Evolutionary conservation across 106 monocot species (phyloP).

Genomic region (Vanilla planifolia): DNA sequence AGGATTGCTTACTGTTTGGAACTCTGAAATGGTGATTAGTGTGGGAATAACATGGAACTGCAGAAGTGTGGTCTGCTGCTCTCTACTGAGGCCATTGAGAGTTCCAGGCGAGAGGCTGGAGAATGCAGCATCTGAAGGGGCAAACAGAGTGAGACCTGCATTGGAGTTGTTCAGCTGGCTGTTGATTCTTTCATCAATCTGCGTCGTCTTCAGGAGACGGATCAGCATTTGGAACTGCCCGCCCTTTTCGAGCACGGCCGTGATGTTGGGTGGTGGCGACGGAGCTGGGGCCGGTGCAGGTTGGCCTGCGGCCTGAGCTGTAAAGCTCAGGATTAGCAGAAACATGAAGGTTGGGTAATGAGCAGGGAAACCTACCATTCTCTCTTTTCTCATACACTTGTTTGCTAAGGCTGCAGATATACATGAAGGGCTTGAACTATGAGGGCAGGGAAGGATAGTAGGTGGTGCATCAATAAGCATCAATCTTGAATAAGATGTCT

Average conservation of each 20-base stretch:
- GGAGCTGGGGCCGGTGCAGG: background rate
- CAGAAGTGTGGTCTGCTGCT: slow-evolving; percentile 37
- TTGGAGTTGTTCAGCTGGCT: slow-evolving; percentile 56
- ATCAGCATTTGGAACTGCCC: slow-evolving; percentile 45
- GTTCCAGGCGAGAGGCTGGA: slow-evolving; percentile 45
- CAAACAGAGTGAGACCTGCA: slow-evolving; percentile 53
- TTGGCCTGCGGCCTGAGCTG: background rate
- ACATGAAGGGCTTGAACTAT: background rate
- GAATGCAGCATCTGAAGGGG: slow-evolving; percentile 83
- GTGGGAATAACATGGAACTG: slow-evolving; percentile 53
- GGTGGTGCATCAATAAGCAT: background rate
- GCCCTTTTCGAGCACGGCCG: slow-evolving; percentile 31
- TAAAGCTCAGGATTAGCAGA: background rate
- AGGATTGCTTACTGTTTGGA: slow-evolving; percentile 65
- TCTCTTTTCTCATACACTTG: background rate
- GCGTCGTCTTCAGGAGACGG: slow-evolving; percentile 39
- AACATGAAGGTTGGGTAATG: background rate
- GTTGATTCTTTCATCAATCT: slow-evolving; percentile 34
- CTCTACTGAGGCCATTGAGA: slow-evolving; percentile 30
- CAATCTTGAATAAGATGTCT: background rate
- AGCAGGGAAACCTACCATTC: background rate
- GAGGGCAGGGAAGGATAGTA: background rate
- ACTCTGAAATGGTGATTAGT: slow-evolving; percentile 24
- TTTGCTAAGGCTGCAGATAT: background rate
- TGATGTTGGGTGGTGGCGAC: background rate